A percentile compares a stretch with the other conserved stretches of the same genome.
Conservation (phyloP, 345 rosid genomes). For the Citrus australasica region DNA sequence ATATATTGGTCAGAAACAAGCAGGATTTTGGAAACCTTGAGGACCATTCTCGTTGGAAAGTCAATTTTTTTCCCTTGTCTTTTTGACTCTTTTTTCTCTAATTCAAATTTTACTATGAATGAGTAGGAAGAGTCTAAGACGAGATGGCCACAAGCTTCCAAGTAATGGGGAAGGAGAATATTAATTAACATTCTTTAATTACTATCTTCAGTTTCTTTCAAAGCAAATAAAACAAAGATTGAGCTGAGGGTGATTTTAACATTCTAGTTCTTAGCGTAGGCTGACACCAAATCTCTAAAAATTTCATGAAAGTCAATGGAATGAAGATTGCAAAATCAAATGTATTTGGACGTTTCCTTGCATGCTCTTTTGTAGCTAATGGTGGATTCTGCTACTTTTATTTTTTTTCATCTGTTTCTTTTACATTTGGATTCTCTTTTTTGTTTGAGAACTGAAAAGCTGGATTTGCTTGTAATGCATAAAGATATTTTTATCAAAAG, state of each 20-base stretch:
- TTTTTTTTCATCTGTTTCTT: not conserved
- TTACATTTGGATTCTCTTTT: not conserved
- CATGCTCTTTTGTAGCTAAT: not conserved
- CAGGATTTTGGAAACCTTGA: not conserved
- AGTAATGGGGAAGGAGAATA: not conserved
- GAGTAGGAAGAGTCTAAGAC: not conserved
- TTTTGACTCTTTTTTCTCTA: not conserved
- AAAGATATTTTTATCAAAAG: not conserved
- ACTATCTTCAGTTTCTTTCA: not conserved
- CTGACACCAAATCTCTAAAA: not conserved
- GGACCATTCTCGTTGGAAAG: conserved; percentile 1
- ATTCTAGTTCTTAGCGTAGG: not conserved
- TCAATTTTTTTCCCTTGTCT: not conserved
- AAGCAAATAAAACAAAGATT: not conserved
- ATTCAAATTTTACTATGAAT: not conserved
- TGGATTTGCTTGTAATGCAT: not conserved
- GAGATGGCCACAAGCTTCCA: not conserved
- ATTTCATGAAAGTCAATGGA: not conserved
- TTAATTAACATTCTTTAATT: not conserved
- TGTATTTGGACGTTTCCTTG: not conserved
- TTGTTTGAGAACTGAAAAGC: not conserved
- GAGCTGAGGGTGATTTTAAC: not conserved
- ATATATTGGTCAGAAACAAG: not conserved
- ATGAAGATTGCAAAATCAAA: not conserved
- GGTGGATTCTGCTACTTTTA: too few relatives aligned